Percentiles rank a stretch among this genome's conserved stretches.
phyloP scores from a whole-genome alignment of 208 protist genomes.

The Borovskyia barvae region DNA sequence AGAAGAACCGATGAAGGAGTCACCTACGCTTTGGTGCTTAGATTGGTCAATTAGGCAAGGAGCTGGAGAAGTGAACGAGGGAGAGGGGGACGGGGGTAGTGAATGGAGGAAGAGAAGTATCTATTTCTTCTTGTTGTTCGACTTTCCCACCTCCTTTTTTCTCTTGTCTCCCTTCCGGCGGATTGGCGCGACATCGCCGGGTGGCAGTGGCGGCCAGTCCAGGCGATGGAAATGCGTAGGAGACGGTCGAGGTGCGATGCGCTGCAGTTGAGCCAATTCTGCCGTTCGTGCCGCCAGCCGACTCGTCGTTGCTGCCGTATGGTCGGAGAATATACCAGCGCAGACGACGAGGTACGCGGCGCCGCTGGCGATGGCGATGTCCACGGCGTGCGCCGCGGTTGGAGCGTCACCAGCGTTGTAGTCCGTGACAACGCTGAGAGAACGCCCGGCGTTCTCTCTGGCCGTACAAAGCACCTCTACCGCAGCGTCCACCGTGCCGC shows the following conservation, averaged over 20 bases:
- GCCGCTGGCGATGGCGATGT: conserved; percentile 19
- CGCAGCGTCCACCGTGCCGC: not conserved
- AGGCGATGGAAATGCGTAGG: not conserved
- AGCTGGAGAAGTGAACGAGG: too few species aligned
- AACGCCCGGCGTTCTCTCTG: not conserved
- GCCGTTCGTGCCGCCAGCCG: conserved; percentile 8
- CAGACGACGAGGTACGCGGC: conserved; percentile 10
- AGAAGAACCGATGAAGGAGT: too few species aligned
- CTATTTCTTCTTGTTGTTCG: conserved; percentile 10
- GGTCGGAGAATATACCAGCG: conserved; percentile 1
- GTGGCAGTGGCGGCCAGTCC: conserved; percentile 8
- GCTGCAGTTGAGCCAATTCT: conserved; percentile 2
- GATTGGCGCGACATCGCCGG: conserved; percentile 52
- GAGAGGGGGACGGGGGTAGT: conserved; percentile 1
- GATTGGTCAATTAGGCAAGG: too few species aligned
- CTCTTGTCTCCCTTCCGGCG: conserved; percentile 74
- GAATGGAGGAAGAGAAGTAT: too few species aligned
- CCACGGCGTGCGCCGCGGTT: conserved; percentile 14
- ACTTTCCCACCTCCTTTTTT: conserved; percentile 34
- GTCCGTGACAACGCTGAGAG: not conserved
- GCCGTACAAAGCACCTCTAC: not conserved
- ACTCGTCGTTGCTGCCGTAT: conserved; percentile 4
- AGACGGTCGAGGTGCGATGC: not conserved
- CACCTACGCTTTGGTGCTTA: too few species aligned
- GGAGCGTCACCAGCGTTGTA: conserved; percentile 5